phyloP scores from a whole-genome alignment of 441 rosid species.

The Eutrema salsugineum region DNA sequence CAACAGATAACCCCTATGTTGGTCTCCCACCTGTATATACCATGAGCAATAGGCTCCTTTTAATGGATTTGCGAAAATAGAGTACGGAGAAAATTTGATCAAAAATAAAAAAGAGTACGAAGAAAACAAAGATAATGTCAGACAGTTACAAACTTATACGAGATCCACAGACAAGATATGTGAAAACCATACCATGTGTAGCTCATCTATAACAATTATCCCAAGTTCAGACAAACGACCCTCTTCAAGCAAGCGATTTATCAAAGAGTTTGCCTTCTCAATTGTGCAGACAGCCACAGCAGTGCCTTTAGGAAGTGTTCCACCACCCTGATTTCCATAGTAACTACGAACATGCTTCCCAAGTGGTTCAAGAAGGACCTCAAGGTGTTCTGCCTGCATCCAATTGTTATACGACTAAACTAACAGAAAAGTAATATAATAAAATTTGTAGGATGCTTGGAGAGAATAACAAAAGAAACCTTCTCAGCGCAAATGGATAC shows the following conservation, averaged over 20 bases:
- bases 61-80: conserved; percentile 10
- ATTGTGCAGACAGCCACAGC: conserved; percentile 98
- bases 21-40: conserved; percentile 88
- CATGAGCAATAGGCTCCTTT: conserved; percentile 17
- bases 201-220: conserved; percentile 94
- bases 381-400: conserved; percentile 92
- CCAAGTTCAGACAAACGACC: conserved; percentile 95
- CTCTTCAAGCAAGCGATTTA: conserved; percentile 94
- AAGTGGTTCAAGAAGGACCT: conserved; percentile 88
- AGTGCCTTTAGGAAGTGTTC: conserved; percentile 95
- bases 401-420: conserved; percentile 12
- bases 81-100: too few relatives aligned
- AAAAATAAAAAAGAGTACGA: too few relatives aligned
- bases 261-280: conserved; percentile 93
- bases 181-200: conserved; percentile 78
- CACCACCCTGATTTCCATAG: conserved; percentile 98
- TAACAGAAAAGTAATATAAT: conserved; percentile 1
- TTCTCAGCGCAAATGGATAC: conserved; percentile 96
- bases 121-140: conserved; percentile 15
- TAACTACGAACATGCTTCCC: conserved; percentile 93
- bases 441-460: conserved; percentile 4
- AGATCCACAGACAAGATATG: conserved; percentile 10
- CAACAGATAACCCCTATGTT: conserved; percentile 93
- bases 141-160: conserved; percentile 7
- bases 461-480: conserved; percentile 42